These are phyloP conservation scores for Capronia coronata DNA, from an alignment of 2,329 filamentous ascomycete genomes.

Conservation along the genomic window DNA sequence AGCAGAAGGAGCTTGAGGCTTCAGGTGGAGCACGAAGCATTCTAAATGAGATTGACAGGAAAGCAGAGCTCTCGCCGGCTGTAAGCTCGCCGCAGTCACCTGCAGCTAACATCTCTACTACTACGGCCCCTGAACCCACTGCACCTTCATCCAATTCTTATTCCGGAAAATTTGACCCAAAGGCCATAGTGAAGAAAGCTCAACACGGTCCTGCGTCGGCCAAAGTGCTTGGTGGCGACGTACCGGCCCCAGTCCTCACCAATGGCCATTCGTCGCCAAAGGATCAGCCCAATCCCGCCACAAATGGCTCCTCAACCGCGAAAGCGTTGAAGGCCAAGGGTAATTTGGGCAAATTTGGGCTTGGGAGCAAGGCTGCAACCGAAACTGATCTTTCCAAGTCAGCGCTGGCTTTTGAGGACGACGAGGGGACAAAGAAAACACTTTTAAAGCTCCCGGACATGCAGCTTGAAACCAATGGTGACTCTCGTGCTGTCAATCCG, in stretches of 20 bases:
- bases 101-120: constrained; percentile 41
- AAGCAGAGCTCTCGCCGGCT: constrained; percentile 51
- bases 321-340: constrained; percentile 56
- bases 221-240: constrained; percentile 47
- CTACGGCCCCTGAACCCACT: constrained; percentile 38
- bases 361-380: constrained; percentile 59
- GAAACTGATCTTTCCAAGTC: constrained; percentile 67
- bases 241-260: constrained; percentile 43
- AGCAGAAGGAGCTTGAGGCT: constrained; percentile 60
- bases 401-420: constrained; percentile 79
- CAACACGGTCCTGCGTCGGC: constrained; percentile 51
- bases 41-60: constrained; percentile 67
- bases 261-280: constrained; percentile 38
- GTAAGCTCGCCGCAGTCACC: constrained; percentile 47
- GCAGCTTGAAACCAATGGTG: constrained; percentile 44
- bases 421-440: constrained; percentile 79
- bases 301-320: constrained; percentile 30
- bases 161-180: constrained; percentile 77
- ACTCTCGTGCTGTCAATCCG: constrained; percentile 55
- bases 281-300: constrained; percentile 36
- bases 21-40: constrained; percentile 60
- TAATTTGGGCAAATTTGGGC: constrained; percentile 78
- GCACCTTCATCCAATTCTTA: constrained; percentile 52
- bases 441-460: constrained; percentile 82
- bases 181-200: constrained; percentile 75